Evolutionary conservation across 169 alveolate genomes (phyloP), one percentile per base, ranked within the genome.

Genomic region (Plasmodium knowlesi): DNA sequence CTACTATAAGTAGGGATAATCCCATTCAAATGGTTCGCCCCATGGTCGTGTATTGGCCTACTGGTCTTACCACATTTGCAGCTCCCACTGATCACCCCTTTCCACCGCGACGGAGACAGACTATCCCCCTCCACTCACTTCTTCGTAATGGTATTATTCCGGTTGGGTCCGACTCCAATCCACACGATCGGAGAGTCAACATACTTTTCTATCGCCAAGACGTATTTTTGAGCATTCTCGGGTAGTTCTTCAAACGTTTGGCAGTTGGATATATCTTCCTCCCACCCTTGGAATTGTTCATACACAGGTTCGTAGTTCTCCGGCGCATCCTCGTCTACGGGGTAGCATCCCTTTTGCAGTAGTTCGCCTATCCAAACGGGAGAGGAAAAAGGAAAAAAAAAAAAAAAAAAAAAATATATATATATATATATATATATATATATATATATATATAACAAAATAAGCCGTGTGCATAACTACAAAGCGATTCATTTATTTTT

Each of bases 161-260:
- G 94, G 78, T 95, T 97, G 16, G 99, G 98, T 22, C 99, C 99
- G 67, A 96, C 95, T 34, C 99, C 98, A 32, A 98, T 97, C 99
- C 99, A 98, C 67, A 98, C 95, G 25, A 98, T 96, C 30, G 98
- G 98, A 16, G 97, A 96, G 22, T 95, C 95, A 16, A 97, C 89
- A 34, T 96, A 92, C 43, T 96, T 93, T 80, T 97, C 98, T 85
- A 98, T 95, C 43, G 94, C 95, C 70, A 92, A 96, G 22, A 98
- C 86, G 85, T 98, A 98, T 37, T 95, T 94, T 82, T 96, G 93
- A 22, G 99, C 98, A 67, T 96, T 95, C 41, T 84, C 79, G 0
- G 99, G 99, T 67, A 98, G 92, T 16, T 97, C 96, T 10, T 96
- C 97, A 86, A 96, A 98, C 4, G 92, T 83, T n/a, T 72, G 86